A percentile compares a stretch with the other conserved stretches of the same genome.
Evolutionary conservation across 2,329 filamentous ascomycete genomes (phyloP).

Genomic region (Cladophialophora carrionii): DNA sequence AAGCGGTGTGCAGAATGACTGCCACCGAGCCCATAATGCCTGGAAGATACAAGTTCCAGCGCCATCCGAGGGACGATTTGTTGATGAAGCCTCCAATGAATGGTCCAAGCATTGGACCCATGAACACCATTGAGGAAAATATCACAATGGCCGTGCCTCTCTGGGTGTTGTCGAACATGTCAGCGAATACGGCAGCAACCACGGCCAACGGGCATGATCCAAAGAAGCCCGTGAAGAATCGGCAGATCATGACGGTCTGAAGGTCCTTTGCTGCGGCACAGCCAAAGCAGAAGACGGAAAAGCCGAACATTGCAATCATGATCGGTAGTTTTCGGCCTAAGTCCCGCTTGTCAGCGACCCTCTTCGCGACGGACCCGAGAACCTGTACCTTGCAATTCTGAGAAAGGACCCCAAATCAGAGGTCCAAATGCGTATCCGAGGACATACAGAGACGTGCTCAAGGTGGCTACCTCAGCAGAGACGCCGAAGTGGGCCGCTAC

Average conservation of each 20-base stretch:
- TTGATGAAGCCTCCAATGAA: slow-evolving; percentile 60
- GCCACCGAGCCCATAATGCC: slow-evolving; percentile 60
- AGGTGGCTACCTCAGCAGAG: slow-evolving; percentile 46
- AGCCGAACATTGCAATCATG: slow-evolving; percentile 55
- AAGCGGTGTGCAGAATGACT: slow-evolving; percentile 54
- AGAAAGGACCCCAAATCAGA: slow-evolving; percentile 57
- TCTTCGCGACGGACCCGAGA: neutral
- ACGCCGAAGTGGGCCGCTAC: slow-evolving; percentile 65
- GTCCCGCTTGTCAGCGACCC: neutral
- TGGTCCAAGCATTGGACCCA: slow-evolving; percentile 57
- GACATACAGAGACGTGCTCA: slow-evolving; percentile 50
- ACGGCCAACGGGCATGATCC: slow-evolving; percentile 58
- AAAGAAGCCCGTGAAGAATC: slow-evolving; percentile 59
- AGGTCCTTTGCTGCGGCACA: slow-evolving; percentile 56
- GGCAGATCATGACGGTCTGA: slow-evolving; percentile 57
- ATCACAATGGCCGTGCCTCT: slow-evolving; percentile 53
- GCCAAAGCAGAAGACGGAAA: slow-evolving; percentile 55
- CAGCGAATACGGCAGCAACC: slow-evolving; percentile 60
- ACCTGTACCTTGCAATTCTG: slow-evolving; percentile 50
- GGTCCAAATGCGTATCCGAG: slow-evolving; percentile 56
- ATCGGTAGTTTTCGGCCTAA: slow-evolving; percentile 52
- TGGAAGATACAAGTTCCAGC: slow-evolving; percentile 60
- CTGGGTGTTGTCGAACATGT: slow-evolving; percentile 58
- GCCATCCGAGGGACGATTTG: slow-evolving; percentile 55
- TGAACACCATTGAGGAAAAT: slow-evolving; percentile 58